These are phyloP conservation scores for Neonectria punicea DNA, from an alignment of 2,329 filamentous ascomycete species.

Conservation along the genomic window DNA sequence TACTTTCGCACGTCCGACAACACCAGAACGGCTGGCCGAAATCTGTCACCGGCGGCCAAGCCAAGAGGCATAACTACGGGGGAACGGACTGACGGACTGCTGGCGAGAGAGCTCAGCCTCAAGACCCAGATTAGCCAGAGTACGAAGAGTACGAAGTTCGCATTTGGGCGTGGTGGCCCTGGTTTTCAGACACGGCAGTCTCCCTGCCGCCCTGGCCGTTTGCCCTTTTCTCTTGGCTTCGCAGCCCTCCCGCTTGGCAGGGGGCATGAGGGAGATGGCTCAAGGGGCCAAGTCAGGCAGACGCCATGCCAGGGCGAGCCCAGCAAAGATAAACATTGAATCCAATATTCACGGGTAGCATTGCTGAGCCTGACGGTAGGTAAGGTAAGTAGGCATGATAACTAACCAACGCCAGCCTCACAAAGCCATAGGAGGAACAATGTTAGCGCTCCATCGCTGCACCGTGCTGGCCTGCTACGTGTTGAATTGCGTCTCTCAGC, in stretches of 20 bases:
- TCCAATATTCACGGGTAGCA: neutral
- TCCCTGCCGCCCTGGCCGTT: conserved; percentile 8
- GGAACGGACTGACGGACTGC: neutral
- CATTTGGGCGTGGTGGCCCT: neutral
- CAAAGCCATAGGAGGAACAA: neutral
- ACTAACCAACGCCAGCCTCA: neutral
- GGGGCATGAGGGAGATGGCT: conserved; percentile 31
- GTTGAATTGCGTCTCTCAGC: conserved; percentile 6
- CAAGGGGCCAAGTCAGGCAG: conserved; percentile 34
- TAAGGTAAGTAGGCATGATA: neutral
- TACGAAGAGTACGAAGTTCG: neutral
- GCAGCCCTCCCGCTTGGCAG: neutral
- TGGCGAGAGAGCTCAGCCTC: neutral
- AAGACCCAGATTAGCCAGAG: too few relatives aligned
- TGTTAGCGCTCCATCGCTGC: conserved; percentile 2
- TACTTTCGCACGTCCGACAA: conserved; percentile 12
- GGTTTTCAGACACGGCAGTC: conserved; percentile 30
- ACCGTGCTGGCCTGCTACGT: conserved; percentile 2
- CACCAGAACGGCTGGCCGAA: conserved; percentile 5
- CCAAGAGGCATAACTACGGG: conserved; percentile 14
- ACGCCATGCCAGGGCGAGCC: conserved; percentile 35
- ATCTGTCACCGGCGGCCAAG: conserved; percentile 15
- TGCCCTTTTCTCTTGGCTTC: conserved; percentile 29
- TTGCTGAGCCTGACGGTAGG: conserved; percentile 2
- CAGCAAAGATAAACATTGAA: conserved; percentile 20